phyloP scores from a whole-genome alignment of 23 red algal genomes.

The Gracilaria caudata region DNA sequence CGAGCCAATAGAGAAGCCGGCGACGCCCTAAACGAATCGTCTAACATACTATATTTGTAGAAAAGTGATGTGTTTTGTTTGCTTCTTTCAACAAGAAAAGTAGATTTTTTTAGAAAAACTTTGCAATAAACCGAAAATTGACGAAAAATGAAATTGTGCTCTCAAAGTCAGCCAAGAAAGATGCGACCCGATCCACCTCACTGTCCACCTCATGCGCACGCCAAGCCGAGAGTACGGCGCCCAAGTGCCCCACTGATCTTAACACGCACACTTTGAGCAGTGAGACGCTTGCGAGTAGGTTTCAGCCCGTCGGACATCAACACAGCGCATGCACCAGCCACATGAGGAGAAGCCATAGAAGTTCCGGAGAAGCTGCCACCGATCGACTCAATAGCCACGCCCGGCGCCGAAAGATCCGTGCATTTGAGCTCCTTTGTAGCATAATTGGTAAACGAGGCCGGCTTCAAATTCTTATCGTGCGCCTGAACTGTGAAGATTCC shows the following conservation, averaged over 20 bases:
- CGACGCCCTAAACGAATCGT: too few relatives aligned
- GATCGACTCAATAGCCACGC: neutral
- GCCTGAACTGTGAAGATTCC: constrained; percentile 33
- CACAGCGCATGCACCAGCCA: constrained; percentile 32
- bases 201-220: neutral
- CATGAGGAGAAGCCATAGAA: constrained; percentile 39
- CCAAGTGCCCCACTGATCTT: constrained; percentile 13
- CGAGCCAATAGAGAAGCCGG: too few relatives aligned
- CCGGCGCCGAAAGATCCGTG: constrained; percentile 38
- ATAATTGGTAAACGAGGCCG: constrained; percentile 5
- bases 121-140: too few relatives aligned
- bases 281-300: neutral
- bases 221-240: constrained; percentile 22
- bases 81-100: too few relatives aligned
- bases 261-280: constrained; percentile 4
- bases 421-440: neutral
- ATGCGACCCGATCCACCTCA: too few relatives aligned
- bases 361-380: neutral
- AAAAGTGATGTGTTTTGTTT: too few relatives aligned
- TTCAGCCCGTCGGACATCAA: constrained; percentile 22
- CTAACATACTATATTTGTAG: too few relatives aligned
- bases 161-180: too few relatives aligned
- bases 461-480: neutral
- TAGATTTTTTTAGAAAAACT: too few relatives aligned
- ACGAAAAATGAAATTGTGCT: too few relatives aligned